Base-by-base conservation (phyloP, 2,329 filamentous ascomycete species). In the Monosporascus sp. region DNA sequence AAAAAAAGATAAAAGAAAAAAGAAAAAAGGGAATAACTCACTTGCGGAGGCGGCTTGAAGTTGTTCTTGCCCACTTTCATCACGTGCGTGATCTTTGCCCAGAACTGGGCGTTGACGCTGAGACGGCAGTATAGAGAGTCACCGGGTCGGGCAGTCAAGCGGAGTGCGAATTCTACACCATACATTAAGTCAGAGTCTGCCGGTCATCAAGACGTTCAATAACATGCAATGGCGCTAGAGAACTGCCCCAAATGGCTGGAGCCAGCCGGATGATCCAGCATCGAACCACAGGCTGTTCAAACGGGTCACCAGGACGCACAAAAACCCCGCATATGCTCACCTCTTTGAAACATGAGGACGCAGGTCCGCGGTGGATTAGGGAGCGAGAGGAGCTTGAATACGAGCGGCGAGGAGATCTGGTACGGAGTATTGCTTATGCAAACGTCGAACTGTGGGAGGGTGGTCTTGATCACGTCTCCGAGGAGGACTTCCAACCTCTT, bases 21-120 rank as follows among this genome's bases (percentile, higher is more conserved):
- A 22, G 3, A 22, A 22, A 22, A 24, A 5, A 5, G 17, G 39
- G 5, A 14, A 14, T 9, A 3, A 14, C 39, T 24, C 22, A 42
- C 42, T 48, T 62, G 61, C 8, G 94, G 94, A 1, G 94, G 93
- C 0, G 94, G 94, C 57, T 90, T 90, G 80, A 97, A 99, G 75
- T 97, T 97, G 72, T 95, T 94, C 72, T 87, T 89, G 59, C 92
- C 91, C 46, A 97, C 93, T 74, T 96, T 96, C 86, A 96, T 90
- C 61, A 96, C 84, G 60, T 57, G 58, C 20, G 55, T 57, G 48
- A 59, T 59, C 58, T 54, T 83, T 62, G 86, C 83, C 83, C 89
- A 97, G 79, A 97, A 96, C 68, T 97, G 93, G 18, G 89, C 90
- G 65, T 97, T 97, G 54, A 96, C 93, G 1, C 84, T 89, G 25